Evolutionary conservation across 768 basidiomycete genomes (phyloP).

Genomic region (Lactarius trivialis): DNA sequence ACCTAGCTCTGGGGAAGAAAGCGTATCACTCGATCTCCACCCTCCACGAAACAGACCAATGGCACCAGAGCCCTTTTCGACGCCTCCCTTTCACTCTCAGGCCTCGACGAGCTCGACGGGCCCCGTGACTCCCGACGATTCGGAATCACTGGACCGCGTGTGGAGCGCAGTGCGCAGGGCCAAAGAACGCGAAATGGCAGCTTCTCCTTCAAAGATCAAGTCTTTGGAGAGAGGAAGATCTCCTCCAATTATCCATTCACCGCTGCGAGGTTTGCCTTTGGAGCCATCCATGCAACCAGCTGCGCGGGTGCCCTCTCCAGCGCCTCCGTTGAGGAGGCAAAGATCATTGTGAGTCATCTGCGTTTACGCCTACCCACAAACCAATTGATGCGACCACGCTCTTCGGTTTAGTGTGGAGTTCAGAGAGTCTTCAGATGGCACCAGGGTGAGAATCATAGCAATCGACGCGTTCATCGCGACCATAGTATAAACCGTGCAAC

Average conservation of each 20-base stretch:
- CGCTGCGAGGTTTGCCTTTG: conserved; percentile 5
- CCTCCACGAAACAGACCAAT: conserved; percentile 19
- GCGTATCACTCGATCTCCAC: conserved; percentile 9
- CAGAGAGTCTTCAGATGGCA: conserved; percentile 65
- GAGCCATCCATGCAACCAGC: conserved; percentile 8
- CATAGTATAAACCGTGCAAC: neutral
- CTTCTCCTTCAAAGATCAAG: conserved; percentile 62
- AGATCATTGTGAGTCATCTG: conserved; percentile 51
- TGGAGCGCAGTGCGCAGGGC: conserved; percentile 60
- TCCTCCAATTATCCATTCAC: conserved; percentile 12
- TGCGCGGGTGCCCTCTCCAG: conserved; percentile 12
- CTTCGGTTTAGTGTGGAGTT: conserved; percentile 48
- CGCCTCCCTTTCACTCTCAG: conserved; percentile 16
- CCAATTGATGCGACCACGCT: neutral
- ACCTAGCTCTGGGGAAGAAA: conserved; percentile 12
- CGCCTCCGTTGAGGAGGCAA: conserved; percentile 45
- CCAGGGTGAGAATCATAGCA: conserved; percentile 34
- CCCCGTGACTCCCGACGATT: conserved; percentile 25
- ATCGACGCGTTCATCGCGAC: conserved; percentile 23
- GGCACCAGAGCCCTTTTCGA: conserved; percentile 25
- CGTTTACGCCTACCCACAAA: neutral
- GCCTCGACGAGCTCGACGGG: conserved; percentile 23
- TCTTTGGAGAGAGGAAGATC: conserved; percentile 45
- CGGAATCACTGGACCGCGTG: conserved; percentile 44
- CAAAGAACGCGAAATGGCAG: conserved; percentile 62